Base-by-base conservation (phyloP, 805 yeast genomes). In the Metschnikowia bowlesiae region DNA sequence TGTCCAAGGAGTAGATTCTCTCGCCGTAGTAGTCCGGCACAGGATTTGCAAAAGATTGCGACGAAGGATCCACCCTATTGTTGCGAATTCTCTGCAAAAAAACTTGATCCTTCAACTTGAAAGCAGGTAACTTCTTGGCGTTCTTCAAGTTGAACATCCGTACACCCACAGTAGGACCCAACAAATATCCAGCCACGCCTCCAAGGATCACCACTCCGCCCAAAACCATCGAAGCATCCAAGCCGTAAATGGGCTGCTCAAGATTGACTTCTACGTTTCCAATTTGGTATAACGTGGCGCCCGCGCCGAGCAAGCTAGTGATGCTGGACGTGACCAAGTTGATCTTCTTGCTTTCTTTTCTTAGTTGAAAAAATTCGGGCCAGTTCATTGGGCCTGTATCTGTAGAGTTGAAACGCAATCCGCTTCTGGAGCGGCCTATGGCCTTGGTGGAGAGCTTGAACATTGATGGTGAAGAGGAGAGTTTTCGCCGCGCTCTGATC, bases 21-120 rank as follows among this genome's bases (percentile, higher is more conserved):
- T 94, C 99, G 38, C 99, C 99, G 65, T 94, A 94, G 71, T 90
- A 94, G 69, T 94, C 99, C n/a, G 97, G 97, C 43, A 94, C 96
- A 11, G 98, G 98, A 69, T 92, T 94, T 49, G 87, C 79, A 70
- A 90, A 85, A 62, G 90, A 82, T 71, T 91, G 97, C 50, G 87
- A 82, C 16, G 91, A 80, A 18, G 99, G 96, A 71, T 94, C 96
- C 31, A 91, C 97, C 62, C 99, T 79, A 69, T 89, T 86, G 51
- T 75, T 75, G 59, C 80, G 81, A 55, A 94, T 79, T 63, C 82
- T 92, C 56, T 79, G 79, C 65, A 92, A 74, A 60, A 92, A 94
- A 37, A 78, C 74, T 56, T 83, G 79, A 63, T 92, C 90, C 71
- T 87, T 91, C 46, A 66, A 57, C 52, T 71, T 73, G 66, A 78